Base-by-base conservation (phyloP, 352 stramenopile genomes). In the Paralagenidium karlingii region DNA sequence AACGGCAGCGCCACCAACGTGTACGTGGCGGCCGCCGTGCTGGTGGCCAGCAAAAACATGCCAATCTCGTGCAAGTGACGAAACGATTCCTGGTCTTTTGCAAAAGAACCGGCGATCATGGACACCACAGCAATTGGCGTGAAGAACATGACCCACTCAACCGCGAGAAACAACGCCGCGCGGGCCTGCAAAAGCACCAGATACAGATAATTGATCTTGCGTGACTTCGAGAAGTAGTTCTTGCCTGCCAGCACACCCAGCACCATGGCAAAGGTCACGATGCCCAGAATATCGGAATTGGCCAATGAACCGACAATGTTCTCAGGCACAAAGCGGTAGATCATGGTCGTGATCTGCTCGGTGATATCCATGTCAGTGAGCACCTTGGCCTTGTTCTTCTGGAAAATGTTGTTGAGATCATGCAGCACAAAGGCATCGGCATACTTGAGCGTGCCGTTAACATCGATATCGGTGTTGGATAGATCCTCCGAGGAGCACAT, bases 201-300 rank as follows among this genome's bases (percentile, higher is more conserved):
- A 47, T 85, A 85, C 13, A 82, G 24, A 42, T 82, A 82, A 34
- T 82, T 81, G 15, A 76, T 50, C 5, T 38, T 47, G 3, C 63
- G 58, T 0, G 66, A 68, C 46, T 75, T 78, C 40, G 58, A 71
- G 33, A 81, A 79, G 47, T 64, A 81, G 37, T 43, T 68, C 24
- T 60, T 60, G 0, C 71, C 71, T 1, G 68, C 65, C 28, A 83
- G 56, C 0, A 65, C 63, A 3, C 71, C 71, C 8, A 89, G 44
- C 3, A 77, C 51, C 55, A 82, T 80, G 21, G 73, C 64, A 36
- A 86, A 86, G 9, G 64, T 67, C 43, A 87, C 82, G 29, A 78
- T 66, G 2, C 65, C 63, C 7, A 86, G 42, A 26, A 85, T 22
- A 28, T 82, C 55, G 13, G 55, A 54, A 13, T 77, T 63, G 21